Evolutionary conservation across 306 rosid genomes (phyloP).

Genomic region (Vigna trinervia): DNA sequence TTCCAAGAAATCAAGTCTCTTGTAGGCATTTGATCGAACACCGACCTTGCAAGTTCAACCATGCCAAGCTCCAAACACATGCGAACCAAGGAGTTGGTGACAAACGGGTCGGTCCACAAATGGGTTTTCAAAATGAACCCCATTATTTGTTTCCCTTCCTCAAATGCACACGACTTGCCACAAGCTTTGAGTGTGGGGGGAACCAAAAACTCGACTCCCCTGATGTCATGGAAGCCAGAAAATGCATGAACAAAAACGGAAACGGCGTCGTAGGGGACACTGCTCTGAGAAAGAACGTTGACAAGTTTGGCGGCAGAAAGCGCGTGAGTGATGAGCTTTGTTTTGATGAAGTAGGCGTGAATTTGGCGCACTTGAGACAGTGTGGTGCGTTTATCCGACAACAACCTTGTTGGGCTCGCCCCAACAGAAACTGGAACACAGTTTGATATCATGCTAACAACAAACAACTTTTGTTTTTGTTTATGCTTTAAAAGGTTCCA

Average conservation of each 20-base stretch:
- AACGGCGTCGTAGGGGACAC: conserved; percentile 51
- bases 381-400: conserved; percentile 55
- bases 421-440: conserved; percentile 31
- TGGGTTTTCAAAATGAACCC: conserved; percentile 54
- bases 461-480: background rate
- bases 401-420: conserved; percentile 37
- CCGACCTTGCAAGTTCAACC: conserved; percentile 44
- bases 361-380: conserved; percentile 53
- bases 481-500: too few species aligned
- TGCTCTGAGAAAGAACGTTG: conserved; percentile 44
- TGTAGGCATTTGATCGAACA: conserved; percentile 61
- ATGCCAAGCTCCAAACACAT: conserved; percentile 55
- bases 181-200: conserved; percentile 62
- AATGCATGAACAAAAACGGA: conserved; percentile 53
- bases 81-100: conserved; percentile 56
- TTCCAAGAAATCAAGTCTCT: conserved; percentile 65
- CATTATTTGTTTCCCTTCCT: conserved; percentile 58
- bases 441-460: conserved; percentile 40
- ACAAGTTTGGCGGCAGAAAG: conserved; percentile 47
- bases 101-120: conserved; percentile 54
- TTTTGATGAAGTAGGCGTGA: conserved; percentile 60
- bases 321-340: conserved; percentile 55
- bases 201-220: conserved; percentile 49
- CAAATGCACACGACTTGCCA: conserved; percentile 48
- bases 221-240: conserved; percentile 40